Evolutionary conservation across 352 stramenopile species (phyloP).

Genomic region (Pythium folliculosum): DNA sequence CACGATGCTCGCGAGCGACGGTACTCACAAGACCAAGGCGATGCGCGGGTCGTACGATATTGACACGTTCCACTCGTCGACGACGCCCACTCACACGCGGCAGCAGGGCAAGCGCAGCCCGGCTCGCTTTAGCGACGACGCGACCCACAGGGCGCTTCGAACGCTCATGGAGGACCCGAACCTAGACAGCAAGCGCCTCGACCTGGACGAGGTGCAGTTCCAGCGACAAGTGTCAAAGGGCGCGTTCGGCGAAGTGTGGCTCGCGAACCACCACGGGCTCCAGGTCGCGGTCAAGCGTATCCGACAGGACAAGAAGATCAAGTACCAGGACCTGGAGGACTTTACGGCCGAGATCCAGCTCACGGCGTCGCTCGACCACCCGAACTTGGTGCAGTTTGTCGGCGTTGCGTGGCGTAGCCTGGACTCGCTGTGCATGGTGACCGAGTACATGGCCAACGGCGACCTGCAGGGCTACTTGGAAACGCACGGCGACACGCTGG

Average conservation of each 20-base stretch:
- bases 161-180: conserved; percentile 40
- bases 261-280: conserved; percentile 14
- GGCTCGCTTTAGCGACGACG: conserved; percentile 8
- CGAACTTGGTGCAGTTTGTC: conserved; percentile 49
- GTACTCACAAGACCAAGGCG: neutral
- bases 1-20: neutral
- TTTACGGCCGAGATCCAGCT: conserved; percentile 59
- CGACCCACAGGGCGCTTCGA: conserved; percentile 12
- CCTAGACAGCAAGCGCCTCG: conserved; percentile 37
- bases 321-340: conserved; percentile 31
- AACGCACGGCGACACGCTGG: conserved; percentile 29
- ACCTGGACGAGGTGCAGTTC: conserved; percentile 45
- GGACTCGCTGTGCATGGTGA: conserved; percentile 50
- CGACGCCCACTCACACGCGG: conserved; percentile 8
- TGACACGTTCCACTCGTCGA: conserved; percentile 13
- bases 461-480: conserved; percentile 48
- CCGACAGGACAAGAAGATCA: conserved; percentile 14
- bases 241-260: conserved; percentile 60
- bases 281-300: conserved; percentile 27
- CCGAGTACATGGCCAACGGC: conserved; percentile 53
- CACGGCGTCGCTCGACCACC: conserved; percentile 44
- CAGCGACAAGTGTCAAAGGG: conserved; percentile 40
- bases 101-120: neutral
- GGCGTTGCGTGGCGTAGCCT: conserved; percentile 52
- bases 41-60: neutral